Percentiles rank a stretch among this genome's conserved stretches.
These are phyloP conservation scores for Botryotinia narcissicola DNA, from an alignment of 2,329 filamentous ascomycete species.

Conservation along the genomic window DNA sequence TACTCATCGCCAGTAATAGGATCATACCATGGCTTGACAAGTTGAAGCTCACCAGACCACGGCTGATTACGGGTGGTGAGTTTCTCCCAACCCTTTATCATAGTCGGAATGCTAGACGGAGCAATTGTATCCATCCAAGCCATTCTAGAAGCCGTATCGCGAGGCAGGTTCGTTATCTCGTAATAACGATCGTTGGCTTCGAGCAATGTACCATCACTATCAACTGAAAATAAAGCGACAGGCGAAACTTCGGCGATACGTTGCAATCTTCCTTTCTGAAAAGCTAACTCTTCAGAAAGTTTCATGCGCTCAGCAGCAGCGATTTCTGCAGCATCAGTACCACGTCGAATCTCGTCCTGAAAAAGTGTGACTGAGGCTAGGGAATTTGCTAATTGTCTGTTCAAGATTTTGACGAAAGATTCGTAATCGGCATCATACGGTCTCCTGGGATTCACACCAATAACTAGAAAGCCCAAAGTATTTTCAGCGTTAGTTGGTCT, in stretches of 20 bases:
- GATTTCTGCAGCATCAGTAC: conserved; percentile 67
- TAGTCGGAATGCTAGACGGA: conserved; percentile 56
- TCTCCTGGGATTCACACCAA: conserved; percentile 65
- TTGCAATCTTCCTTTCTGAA: conserved; percentile 32
- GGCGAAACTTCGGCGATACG: conserved; percentile 81
- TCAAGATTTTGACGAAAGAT: conserved; percentile 70
- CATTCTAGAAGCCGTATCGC: conserved; percentile 55
- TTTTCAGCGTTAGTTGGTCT: conserved; percentile 64
- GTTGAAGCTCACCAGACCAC: conserved; percentile 68
- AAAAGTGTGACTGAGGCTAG: conserved; percentile 78
- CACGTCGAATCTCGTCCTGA: conserved; percentile 74
- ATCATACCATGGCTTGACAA: conserved; percentile 59
- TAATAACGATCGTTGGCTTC: conserved; percentile 80
- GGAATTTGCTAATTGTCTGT: conserved; percentile 72
- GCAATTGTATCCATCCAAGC: conserved; percentile 70
- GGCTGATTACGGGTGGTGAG: conserved; percentile 60
- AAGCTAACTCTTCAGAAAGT: conserved; percentile 33
- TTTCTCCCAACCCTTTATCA: conserved; percentile 60
- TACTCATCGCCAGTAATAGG: conserved; percentile 56
- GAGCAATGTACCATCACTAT: conserved; percentile 64
- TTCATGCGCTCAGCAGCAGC: conserved; percentile 60
- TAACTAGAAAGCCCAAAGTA: conserved; percentile 47
- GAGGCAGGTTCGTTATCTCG: conserved; percentile 66
- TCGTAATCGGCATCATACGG: conserved; percentile 78
- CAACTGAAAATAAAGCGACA: conserved; percentile 81